Evolutionary conservation across 1,284 basidiomycete species (phyloP).

Genomic region (Ceratobasidium sp.): DNA sequence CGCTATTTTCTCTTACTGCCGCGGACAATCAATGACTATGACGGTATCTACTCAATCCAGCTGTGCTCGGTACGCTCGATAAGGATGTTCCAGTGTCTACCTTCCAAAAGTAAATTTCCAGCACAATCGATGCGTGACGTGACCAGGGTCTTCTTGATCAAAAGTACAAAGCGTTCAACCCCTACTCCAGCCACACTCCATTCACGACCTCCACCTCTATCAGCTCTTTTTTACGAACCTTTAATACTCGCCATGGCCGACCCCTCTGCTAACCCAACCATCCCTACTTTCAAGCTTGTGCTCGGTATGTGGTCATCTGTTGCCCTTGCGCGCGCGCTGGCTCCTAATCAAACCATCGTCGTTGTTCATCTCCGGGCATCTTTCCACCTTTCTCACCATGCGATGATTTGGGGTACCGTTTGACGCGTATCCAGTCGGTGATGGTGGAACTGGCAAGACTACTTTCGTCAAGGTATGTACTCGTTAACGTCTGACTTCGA

Average conservation of each 20-base stretch:
- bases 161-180: slow-evolving; percentile 27
- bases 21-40: slow-evolving; percentile 32
- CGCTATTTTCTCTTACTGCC: slow-evolving; percentile 19
- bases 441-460: slow-evolving; percentile 98
- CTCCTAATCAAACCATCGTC: slow-evolving; percentile 39
- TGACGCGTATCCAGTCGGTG: slow-evolving; percentile 72
- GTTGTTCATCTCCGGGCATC: slow-evolving; percentile 43
- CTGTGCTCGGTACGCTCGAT: background rate
- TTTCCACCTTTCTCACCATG: slow-evolving; percentile 39
- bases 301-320: slow-evolving; percentile 71
- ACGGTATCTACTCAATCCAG: background rate
- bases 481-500: background rate
- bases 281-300: slow-evolving; percentile 99
- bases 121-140: slow-evolving; percentile 23
- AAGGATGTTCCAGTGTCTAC: background rate
- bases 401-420: slow-evolving; percentile 43
- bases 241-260: slow-evolving; percentile 38
- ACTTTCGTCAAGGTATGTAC: slow-evolving; percentile 90
- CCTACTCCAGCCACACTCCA: slow-evolving; percentile 40
- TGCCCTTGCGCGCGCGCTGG: slow-evolving; percentile 6
- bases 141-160: slow-evolving; percentile 16
- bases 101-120: slow-evolving; percentile 18
- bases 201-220: slow-evolving; percentile 35
- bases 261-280: slow-evolving; percentile 44
- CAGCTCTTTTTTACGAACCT: slow-evolving; percentile 29